A percentile compares a stretch with the other conserved stretches of the same genome.
Conservation (phyloP, 2,329 filamentous ascomycete genomes). For the Didymella keratinophila region DNA sequence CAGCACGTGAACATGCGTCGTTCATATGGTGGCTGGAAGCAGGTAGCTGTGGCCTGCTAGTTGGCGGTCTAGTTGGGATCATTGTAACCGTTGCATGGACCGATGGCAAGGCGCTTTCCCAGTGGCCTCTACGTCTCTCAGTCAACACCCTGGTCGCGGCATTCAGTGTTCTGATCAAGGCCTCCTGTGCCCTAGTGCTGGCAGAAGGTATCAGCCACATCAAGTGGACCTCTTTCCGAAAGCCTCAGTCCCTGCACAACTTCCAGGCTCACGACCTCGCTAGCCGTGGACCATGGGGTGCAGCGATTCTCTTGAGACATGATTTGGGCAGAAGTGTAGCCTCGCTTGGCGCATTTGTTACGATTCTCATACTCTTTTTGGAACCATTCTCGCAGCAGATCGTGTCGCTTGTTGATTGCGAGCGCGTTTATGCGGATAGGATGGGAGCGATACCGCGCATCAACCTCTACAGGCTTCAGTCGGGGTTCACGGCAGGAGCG, state of each 20-base stretch:
- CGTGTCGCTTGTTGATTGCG: constrained; percentile 9
- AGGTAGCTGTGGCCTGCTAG: constrained; percentile 11
- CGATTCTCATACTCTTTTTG: constrained; percentile 7
- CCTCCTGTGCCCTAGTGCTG: constrained; percentile 15
- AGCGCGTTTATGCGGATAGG: not conserved
- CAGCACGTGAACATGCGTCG: not conserved
- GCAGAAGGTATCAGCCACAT: constrained; percentile 26
- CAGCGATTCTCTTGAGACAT: constrained; percentile 1
- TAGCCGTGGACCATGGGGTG: constrained; percentile 18
- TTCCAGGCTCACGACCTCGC: constrained; percentile 20
- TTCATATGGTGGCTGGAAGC: constrained; percentile 25
- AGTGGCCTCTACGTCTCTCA: constrained; percentile 29
- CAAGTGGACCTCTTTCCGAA: constrained; percentile 21
- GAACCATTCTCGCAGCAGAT: constrained; percentile 22
- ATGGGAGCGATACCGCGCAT: constrained; percentile 9
- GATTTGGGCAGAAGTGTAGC: constrained; percentile 6
- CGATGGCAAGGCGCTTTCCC: constrained; percentile 21
- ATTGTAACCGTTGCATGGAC: constrained; percentile 8
- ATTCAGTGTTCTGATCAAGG: constrained; percentile 22
- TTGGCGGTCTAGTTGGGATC: constrained; percentile 22
- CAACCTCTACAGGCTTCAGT: constrained; percentile 5
- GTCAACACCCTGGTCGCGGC: constrained; percentile 40
- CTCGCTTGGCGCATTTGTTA: constrained; percentile 9
- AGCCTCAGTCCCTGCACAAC: not conserved
- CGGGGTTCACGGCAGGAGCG: not conserved